Conservation (phyloP, 2,329 filamentous ascomycete species). For the Stachybotrys chlorohalonatus region DNA sequence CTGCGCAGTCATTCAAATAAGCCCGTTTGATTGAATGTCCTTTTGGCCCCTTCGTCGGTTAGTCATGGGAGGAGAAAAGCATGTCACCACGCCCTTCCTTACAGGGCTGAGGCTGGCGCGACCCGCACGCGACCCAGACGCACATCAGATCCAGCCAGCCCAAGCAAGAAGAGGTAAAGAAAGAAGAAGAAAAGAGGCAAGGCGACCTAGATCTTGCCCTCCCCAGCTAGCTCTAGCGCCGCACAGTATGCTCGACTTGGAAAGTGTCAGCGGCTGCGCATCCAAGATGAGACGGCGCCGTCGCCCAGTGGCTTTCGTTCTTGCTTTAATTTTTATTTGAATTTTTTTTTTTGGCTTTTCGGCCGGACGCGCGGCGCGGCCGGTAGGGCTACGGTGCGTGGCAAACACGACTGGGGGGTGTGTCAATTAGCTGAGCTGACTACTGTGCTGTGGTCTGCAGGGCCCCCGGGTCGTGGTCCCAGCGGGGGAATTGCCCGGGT, state of each 20-base stretch:
- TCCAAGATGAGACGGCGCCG: not conserved
- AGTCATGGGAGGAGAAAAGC: not conserved
- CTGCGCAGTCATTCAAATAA: not conserved
- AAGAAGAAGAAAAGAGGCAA: no score
- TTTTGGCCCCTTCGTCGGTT: not conserved
- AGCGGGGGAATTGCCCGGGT: not conserved
- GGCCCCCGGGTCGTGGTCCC: no score
- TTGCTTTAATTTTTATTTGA: not conserved
- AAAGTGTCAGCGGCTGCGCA: not conserved
- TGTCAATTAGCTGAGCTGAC: no score
- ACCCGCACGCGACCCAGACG: not conserved
- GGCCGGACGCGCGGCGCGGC: not conserved
- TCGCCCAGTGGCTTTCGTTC: no score
- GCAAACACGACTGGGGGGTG: not conserved
- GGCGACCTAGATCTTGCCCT: not conserved
- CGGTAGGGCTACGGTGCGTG: not conserved
- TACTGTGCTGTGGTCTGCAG: no score
- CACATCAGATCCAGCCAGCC: not conserved
- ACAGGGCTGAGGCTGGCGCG: not conserved
- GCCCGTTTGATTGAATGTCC: not conserved
- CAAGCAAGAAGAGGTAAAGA: not conserved
- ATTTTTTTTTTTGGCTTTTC: not conserved
- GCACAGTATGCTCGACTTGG: not conserved
- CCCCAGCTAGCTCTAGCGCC: not conserved
- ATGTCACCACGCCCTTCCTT: not conserved